Base-by-base conservation (phyloP, 371 early-diverging fungal species). In the Cokeromyces recurvatus region DNA sequence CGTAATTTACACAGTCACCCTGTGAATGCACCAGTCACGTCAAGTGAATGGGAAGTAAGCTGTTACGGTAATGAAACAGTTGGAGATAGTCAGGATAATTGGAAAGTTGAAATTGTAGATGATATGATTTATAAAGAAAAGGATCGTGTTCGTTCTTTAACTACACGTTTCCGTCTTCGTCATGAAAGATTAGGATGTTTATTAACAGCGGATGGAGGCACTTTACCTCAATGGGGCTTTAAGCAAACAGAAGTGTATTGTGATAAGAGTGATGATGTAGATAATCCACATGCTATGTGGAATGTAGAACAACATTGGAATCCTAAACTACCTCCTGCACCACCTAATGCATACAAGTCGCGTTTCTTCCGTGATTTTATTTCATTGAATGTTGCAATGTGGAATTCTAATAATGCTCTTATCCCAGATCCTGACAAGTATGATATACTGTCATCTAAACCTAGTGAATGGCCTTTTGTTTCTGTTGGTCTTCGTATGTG, bases 171-270 rank as follows among this genome's bases (percentile, higher is more conserved):
- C 64, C 84, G 91, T 12, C 71, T 99, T 43, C 81, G 88, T 23
- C 96, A 98, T 64, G 67, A 65, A 7, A 53, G 61, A 23, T 66
- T 82, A 25, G 87, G 87, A n/a, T 97, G 97, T 61, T 84, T 92
- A 27, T 71, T 99, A 43, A 66, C 79, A 4, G 83, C 90, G 9
- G 78, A 86, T 35, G 84, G 85, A 27, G 82, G 80, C 16, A 82
- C 81, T 21, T 80, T 97, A 32, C 99, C 99, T 3, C 83, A 91
- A 51, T 99, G 99, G 99, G 99, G 99, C 11, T 97, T 94, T 78
- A 85, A 87, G 50, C 99, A 99, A 69, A 78, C 85, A 3, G 99
- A 99, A 63, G 93, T 99, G 1, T 71, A 77, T 3, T 99, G 98
- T 68, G 87, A 90, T 48, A 74, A 86, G 47, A 74, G 78, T 23